Conservation (phyloP, 768 basidiomycete genomes). For the Tylopilus vinaceipallidus region DNA sequence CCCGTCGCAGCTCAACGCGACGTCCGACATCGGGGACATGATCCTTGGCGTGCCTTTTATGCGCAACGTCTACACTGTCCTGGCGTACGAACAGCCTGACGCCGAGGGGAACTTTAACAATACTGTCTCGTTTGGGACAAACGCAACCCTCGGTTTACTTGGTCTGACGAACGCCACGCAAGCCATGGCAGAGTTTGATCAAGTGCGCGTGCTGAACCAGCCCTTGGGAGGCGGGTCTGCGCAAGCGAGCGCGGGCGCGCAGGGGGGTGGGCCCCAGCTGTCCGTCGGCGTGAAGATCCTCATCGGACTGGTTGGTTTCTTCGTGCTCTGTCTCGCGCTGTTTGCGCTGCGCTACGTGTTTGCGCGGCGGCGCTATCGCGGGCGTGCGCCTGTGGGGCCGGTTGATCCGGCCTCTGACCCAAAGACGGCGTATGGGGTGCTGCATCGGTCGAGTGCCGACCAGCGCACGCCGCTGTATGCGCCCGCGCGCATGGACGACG, state of each 20-base stretch:
- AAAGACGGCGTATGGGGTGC: conserved; percentile 25
- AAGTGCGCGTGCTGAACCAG: conserved; percentile 63
- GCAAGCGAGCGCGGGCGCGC: conserved; percentile 6
- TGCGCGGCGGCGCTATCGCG: conserved; percentile 37
- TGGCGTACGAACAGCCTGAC: conserved; percentile 58
- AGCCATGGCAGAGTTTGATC: conserved; percentile 67
- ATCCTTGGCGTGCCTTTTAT: conserved; percentile 79
- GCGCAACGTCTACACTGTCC: conserved; percentile 72
- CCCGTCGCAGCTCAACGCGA: conserved; percentile 39
- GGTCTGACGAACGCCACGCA: conserved; percentile 57
- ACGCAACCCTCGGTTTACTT: conserved; percentile 58
- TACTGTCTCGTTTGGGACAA: conserved; percentile 16
- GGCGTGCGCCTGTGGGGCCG: conserved; percentile 11
- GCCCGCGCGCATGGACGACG: conserved; percentile 34
- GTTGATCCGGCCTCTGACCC: conserved; percentile 12
- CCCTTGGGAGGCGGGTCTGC: conserved; percentile 40
- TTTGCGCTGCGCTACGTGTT: conserved; percentile 56
- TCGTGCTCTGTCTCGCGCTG: conserved; percentile 50
- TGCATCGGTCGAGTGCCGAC: conserved; percentile 29
- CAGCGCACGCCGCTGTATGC: conserved; percentile 38
- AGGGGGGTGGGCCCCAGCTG: conserved; percentile 37
- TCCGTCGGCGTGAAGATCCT: conserved; percentile 64
- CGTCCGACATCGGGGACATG: conserved; percentile 55
- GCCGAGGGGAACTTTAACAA: conserved; percentile 44
- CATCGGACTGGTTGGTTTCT: conserved; percentile 56